These are phyloP conservation scores for Debaryomyces nepalensis DNA, from an alignment of 1,139 yeast species.

Conservation along the genomic window DNA sequence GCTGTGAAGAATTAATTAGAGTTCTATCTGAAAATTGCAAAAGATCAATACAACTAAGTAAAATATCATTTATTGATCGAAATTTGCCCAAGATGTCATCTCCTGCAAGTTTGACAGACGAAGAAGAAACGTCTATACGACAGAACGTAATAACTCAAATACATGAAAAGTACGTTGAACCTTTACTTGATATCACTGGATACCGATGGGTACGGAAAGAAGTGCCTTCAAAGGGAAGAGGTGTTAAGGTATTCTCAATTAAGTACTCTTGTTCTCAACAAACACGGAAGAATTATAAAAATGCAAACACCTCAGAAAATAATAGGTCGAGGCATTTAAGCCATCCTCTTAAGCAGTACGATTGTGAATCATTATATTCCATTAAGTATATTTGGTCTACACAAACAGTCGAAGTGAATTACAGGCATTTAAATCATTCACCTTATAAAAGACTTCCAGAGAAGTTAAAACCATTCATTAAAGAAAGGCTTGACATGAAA, in stretches of 20 bases:
- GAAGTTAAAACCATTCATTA: slow-evolving; percentile 22
- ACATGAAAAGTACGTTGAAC: slow-evolving; percentile 24
- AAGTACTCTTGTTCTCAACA: slow-evolving; percentile 27
- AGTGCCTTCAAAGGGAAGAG: slow-evolving; percentile 24
- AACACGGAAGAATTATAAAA: slow-evolving; percentile 11
- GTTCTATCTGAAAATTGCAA: slow-evolving; percentile 12
- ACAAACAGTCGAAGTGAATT: slow-evolving; percentile 20
- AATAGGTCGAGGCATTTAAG: slow-evolving; percentile 22
- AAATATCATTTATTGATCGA: slow-evolving; percentile 14
- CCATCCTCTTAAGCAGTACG: slow-evolving; percentile 24
- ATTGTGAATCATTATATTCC: slow-evolving; percentile 23
- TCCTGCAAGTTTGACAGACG: slow-evolving; percentile 3
- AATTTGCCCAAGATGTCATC: slow-evolving; percentile 13
- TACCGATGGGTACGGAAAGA: slow-evolving; percentile 26
- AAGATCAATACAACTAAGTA: slow-evolving; percentile 8
- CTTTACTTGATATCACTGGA: slow-evolving; percentile 22
- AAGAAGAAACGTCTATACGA: slow-evolving; percentile 14
- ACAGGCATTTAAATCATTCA: slow-evolving; percentile 21
- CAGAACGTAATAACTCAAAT: slow-evolving; percentile 16
- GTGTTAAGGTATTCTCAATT: slow-evolving; percentile 23
- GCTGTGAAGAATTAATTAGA: slow-evolving; percentile 9
- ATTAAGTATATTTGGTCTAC: slow-evolving; percentile 23
- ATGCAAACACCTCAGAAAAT: neutral
- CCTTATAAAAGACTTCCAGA: slow-evolving; percentile 26
- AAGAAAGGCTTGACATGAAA: slow-evolving; percentile 23